These are phyloP conservation scores for Ceriops decandra DNA, from an alignment of 345 rosid species.

Conservation along the genomic window DNA sequence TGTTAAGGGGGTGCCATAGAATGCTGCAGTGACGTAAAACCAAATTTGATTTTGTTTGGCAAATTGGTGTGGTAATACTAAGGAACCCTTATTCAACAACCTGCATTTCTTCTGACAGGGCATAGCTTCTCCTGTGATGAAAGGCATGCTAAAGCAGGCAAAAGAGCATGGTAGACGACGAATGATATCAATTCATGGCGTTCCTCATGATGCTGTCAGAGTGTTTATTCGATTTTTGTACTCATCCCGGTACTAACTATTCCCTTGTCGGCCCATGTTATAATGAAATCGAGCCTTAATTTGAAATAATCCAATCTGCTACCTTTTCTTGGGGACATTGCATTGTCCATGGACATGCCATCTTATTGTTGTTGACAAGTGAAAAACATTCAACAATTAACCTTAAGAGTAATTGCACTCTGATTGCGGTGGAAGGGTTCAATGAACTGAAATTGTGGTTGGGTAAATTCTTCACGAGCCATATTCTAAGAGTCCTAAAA, in stretches of 20 bases:
- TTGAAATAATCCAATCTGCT: no score
- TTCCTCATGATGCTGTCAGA: slow-evolving; percentile 62
- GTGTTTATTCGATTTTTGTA: slow-evolving; percentile 74
- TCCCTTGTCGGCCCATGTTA: not conserved
- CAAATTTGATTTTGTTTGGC: no score
- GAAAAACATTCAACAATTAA: not conserved
- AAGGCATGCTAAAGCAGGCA: slow-evolving; percentile 66
- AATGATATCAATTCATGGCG: slow-evolving; percentile 64
- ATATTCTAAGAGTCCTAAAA: no score
- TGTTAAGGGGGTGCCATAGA: no score
- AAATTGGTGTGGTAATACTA: not conserved
- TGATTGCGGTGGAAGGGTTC: not conserved
- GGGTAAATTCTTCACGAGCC: not conserved
- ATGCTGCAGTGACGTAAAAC: no score
- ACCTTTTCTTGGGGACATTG: no score
- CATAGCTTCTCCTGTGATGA: slow-evolving; percentile 71
- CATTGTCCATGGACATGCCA: no score
- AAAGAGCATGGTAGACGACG: slow-evolving; percentile 40
- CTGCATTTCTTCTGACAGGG: slow-evolving; percentile 43
- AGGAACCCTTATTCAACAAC: not conserved
- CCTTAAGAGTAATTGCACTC: not conserved
- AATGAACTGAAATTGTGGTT: not conserved
- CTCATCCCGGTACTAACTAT: slow-evolving; percentile 60
- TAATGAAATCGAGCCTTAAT: not conserved
- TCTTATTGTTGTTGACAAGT: no score